Evolutionary conservation across 306 rosid genomes (phyloP), one percentile per base, ranked within the genome.

Genomic region (Sphenostylis stenocarpa): DNA sequence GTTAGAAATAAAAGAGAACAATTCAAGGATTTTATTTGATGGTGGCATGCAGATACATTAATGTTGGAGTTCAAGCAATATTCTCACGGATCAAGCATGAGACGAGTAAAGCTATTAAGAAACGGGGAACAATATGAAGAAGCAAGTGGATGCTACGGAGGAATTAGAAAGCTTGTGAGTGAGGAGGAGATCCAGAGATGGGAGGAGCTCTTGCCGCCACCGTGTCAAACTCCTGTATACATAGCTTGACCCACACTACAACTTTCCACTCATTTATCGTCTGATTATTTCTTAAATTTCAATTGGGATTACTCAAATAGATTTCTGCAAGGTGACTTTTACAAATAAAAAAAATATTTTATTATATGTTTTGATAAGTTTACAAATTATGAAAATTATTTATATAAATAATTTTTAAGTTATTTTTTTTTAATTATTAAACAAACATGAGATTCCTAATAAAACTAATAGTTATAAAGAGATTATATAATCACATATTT

Each of bases 31-130:
- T 29, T 56, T 53, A 10, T 7, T 47, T 57, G 31, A 23, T 36
- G 0, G 0, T 48, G 15, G 20, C 9, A 36, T 38, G 43, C 43
- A 80, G 84, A 80, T 33, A 73, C 45, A 4, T 24, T 80, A 38
- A 11, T 73, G 0, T 45, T 80, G 49, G 91, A 92, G 90, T 92
- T 92, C 83, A 84, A 49, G 67, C 96, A 92, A 62, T 88, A 90
- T 62, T 6, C n/a, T 38, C 43, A 38, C 1, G 89, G 80, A 4
- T 88, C 93, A 6, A 51, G 68, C 7, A 87, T 85, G 88, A 87
- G 88, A 73, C 55, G 34, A 69, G 66, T 73, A 51, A 56, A 41
- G 63, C 77, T 90, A 70, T 69, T 58, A 45, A 77, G 84, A 84
- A 83, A 70, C 29, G 69, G 79, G 24, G 89, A 86, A 81, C 87